A percentile compares a stretch with the other conserved stretches of the same genome.
Evolutionary conservation across 2,329 filamentous ascomycete species (phyloP).

Genomic region (Cercospora janseana): DNA sequence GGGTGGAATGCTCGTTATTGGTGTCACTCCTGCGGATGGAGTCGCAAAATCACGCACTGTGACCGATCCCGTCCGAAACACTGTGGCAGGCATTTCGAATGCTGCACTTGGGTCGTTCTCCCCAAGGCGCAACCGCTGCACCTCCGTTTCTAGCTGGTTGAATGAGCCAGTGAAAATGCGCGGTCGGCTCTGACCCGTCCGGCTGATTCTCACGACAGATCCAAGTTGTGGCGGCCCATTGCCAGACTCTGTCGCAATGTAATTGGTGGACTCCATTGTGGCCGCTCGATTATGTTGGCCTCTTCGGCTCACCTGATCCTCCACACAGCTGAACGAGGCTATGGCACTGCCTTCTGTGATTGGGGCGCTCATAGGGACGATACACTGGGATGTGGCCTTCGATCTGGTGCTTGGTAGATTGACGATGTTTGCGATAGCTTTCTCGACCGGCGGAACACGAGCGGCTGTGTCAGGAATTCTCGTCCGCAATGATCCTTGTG

Average conservation of each 20-base stretch:
- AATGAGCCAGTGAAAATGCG: constrained; percentile 33
- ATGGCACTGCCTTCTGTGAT: neutral
- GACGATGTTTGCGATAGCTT: neutral
- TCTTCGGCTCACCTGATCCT: constrained; percentile 22
- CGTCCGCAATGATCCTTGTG: neutral
- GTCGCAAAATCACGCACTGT: constrained; percentile 16
- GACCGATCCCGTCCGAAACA: constrained; percentile 3
- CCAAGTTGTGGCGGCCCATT: constrained; percentile 13
- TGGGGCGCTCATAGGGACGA: neutral
- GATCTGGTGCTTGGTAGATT: neutral
- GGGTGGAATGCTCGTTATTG: constrained; percentile 17
- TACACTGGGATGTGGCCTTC: neutral
- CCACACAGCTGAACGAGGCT: constrained; percentile 26
- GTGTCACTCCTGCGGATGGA: constrained; percentile 6
- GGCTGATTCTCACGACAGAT: constrained; percentile 13
- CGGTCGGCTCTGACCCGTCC: constrained; percentile 19
- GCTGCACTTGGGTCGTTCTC: neutral
- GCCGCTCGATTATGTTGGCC: constrained; percentile 19
- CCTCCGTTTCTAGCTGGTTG: constrained; percentile 25
- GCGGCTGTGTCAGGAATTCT: neutral
- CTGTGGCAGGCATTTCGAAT: neutral
- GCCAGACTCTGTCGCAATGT: constrained; percentile 9
- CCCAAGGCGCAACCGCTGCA: constrained; percentile 10
- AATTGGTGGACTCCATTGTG: constrained; percentile 19
- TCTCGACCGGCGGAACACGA: neutral